Percentiles rank a stretch among this genome's conserved stretches.
phyloP scores from a whole-genome alignment of 2,329 filamentous ascomycete genomes.

The Ambrosiella xylebori region DNA sequence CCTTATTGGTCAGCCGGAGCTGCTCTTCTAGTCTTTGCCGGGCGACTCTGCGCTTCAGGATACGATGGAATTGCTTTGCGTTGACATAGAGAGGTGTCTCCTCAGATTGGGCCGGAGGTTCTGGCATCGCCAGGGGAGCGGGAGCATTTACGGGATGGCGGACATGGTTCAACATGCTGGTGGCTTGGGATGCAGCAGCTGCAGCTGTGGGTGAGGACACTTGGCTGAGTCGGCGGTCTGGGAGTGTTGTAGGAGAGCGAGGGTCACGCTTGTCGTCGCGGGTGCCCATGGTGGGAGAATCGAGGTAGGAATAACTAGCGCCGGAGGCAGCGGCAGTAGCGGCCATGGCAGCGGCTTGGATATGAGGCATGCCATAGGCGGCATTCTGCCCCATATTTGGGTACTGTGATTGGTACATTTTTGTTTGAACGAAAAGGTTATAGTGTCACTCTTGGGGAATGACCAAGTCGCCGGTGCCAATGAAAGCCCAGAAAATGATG shows the following conservation, averaged over 20 bases:
- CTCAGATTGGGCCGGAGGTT: conserved; percentile 52
- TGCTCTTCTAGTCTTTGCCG: conserved; percentile 88
- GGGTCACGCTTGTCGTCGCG: conserved; percentile 58
- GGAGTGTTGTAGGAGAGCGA: conserved; percentile 41
- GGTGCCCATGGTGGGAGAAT: conserved; percentile 64
- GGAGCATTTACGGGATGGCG: conserved; percentile 53
- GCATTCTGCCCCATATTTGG: conserved; percentile 57
- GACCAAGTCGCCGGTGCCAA: too few relatives aligned
- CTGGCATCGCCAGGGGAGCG: conserved; percentile 61
- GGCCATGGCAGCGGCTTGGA: conserved; percentile 84
- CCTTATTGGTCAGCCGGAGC: conserved; percentile 79
- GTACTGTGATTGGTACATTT: conserved; percentile 56
- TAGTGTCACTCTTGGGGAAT: background rate
- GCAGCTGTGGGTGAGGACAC: conserved; percentile 60
- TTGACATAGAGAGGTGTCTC: conserved; percentile 96
- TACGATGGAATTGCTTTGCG: conserved; percentile 95
- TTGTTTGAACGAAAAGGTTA: background rate
- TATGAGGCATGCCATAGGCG: conserved; percentile 68
- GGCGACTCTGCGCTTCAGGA: conserved; percentile 82
- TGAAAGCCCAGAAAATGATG: too few relatives aligned
- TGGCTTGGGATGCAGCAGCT: conserved; percentile 49
- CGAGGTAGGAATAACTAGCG: conserved; percentile 57
- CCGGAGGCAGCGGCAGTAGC: conserved; percentile 81
- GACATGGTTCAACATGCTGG: conserved; percentile 30
- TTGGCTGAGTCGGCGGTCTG: conserved; percentile 52